Percentiles rank a stretch among this genome's conserved stretches.
Evolutionary conservation across 2,329 filamentous ascomycete species (phyloP).

Genomic region (Neofusicoccum ribis): DNA sequence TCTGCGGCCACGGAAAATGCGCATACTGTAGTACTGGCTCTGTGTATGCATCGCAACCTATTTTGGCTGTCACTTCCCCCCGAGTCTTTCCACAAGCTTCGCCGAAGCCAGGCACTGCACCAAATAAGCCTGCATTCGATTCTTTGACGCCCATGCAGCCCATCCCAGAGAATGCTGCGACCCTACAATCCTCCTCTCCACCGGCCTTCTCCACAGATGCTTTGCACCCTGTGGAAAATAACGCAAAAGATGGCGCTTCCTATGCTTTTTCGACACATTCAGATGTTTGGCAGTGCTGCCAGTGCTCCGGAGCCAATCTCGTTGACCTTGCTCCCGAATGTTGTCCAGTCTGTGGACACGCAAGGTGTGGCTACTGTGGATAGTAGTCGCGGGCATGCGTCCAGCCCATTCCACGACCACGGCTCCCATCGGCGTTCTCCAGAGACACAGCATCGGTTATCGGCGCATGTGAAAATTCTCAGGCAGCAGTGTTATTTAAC

Average conservation of each 20-base stretch:
- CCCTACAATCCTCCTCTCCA: too few relatives aligned
- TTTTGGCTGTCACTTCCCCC: too few relatives aligned
- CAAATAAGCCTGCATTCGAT: too few relatives aligned
- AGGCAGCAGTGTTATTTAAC: background rate
- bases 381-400: background rate
- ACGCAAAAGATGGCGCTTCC: too few relatives aligned
- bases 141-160: too few relatives aligned
- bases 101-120: background rate
- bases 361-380: background rate
- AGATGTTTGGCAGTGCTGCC: background rate
- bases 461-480: background rate
- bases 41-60: background rate
- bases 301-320: background rate
- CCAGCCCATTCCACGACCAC: background rate
- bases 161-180: too few relatives aligned
- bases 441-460: background rate
- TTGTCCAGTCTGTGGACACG: background rate
- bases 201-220: too few relatives aligned
- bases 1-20: constrained; percentile 1
- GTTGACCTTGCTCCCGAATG: background rate
- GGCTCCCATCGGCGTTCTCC: background rate
- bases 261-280: background rate
- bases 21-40: background rate
- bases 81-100: too few relatives aligned
- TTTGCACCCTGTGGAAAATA: too few relatives aligned